Evolutionary conservation across 805 yeast genomes (phyloP).

Genomic region (Nakazawaea populi): DNA sequence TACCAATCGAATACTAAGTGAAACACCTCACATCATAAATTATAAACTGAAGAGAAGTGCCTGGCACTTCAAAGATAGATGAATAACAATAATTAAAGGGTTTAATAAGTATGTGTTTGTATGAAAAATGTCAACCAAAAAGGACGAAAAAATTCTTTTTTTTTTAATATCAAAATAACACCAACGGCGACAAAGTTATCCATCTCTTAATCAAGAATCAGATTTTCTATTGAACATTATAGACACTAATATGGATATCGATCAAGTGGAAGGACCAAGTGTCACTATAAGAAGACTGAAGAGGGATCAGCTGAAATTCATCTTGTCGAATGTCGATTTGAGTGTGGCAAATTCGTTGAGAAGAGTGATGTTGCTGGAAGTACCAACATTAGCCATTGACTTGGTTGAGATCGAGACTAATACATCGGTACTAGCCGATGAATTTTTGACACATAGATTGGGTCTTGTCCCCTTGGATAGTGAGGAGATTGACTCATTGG

Average conservation of each 20-base stretch:
- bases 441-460: slow-evolving; percentile 87
- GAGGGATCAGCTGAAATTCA: slow-evolving; percentile 84
- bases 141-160: too few relatives aligned
- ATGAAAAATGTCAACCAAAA: too few relatives aligned
- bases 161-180: too few relatives aligned
- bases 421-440: slow-evolving; percentile 95
- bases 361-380: slow-evolving; percentile 90
- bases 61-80: too few relatives aligned
- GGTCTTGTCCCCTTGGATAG: slow-evolving; percentile 89
- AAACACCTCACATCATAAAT: too few relatives aligned
- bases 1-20: too few relatives aligned
- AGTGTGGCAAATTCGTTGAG: slow-evolving; percentile 90
- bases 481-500: slow-evolving; percentile 74
- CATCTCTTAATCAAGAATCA: not conserved
- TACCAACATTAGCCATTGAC: slow-evolving; percentile 95
- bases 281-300: slow-evolving; percentile 86
- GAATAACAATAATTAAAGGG: too few relatives aligned
- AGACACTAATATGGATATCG: slow-evolving; percentile 8
- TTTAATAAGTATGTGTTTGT: too few relatives aligned
- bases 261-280: slow-evolving; percentile 49
- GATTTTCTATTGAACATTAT: not conserved
- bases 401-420: slow-evolving; percentile 90
- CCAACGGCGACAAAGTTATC: too few relatives aligned
- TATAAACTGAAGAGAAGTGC: too few relatives aligned
- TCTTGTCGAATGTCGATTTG: slow-evolving; percentile 79